Conservation (phyloP, 2,329 filamentous ascomycete species). For the Fusarium praegraminearum region DNA sequence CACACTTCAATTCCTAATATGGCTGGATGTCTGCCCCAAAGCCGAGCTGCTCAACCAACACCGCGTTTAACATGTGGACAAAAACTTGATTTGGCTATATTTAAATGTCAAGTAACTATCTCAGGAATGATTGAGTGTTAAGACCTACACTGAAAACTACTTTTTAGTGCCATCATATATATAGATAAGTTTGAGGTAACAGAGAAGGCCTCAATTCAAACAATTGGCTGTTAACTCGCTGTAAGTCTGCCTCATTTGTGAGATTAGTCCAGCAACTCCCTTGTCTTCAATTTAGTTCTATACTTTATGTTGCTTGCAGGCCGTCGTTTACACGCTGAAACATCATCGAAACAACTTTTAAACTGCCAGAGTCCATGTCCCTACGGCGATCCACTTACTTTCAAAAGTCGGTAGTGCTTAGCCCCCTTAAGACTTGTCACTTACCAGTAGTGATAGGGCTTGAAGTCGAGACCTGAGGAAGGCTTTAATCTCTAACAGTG, state of each 20-base stretch:
- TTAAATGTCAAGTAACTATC: background rate
- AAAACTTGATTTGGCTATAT: slow-evolving; percentile 10
- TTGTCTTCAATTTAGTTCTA: background rate
- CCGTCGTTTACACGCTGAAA: background rate
- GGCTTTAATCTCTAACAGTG: too few species aligned
- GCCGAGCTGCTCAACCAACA: slow-evolving; percentile 27
- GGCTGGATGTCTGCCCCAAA: slow-evolving; percentile 10
- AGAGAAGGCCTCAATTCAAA: slow-evolving; percentile 29
- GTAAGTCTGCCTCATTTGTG: background rate
- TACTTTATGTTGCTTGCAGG: background rate
- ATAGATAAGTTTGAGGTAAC: background rate
- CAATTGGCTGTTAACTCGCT: background rate
- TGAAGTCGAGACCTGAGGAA: background rate
- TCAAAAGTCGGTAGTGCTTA: slow-evolving; percentile 15
- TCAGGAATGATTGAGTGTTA: background rate
- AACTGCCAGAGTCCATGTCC: background rate
- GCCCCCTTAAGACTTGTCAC: slow-evolving; percentile 7
- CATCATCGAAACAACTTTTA: background rate
- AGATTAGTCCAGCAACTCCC: background rate
- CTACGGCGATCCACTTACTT: background rate
- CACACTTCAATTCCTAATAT: slow-evolving; percentile 1
- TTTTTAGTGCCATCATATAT: slow-evolving; percentile 4
- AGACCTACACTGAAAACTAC: background rate
- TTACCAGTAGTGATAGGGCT: background rate
- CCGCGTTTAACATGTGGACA: background rate